Conservation (phyloP, 2,329 filamentous ascomycete species). For the Sporothrix dimorphospora region DNA sequence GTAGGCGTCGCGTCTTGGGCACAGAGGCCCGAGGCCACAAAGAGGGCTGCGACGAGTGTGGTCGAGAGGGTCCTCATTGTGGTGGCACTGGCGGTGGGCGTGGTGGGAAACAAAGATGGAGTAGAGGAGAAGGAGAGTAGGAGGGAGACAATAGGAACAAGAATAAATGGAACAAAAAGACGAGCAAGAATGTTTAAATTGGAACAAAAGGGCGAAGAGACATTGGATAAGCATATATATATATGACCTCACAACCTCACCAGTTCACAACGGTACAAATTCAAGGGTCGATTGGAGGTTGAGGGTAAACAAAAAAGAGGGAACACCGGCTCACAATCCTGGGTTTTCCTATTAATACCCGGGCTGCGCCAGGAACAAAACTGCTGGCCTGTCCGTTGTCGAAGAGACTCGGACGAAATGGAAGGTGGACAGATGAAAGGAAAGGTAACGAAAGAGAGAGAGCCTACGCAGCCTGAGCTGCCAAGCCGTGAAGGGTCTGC, state of each 20-base stretch:
- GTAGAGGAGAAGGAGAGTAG: too few relatives aligned
- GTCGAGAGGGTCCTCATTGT: slow-evolving; percentile 21
- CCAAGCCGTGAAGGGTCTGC: neutral
- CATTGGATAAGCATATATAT: slow-evolving; percentile 7
- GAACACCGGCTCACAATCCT: neutral
- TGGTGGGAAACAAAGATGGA: neutral
- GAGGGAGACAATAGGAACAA: neutral
- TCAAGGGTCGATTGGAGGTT: neutral
- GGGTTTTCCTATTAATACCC: neutral
- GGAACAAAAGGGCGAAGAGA: neutral
- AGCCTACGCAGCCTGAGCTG: neutral
- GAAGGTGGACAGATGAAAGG: neutral
- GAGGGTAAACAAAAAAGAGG: neutral
- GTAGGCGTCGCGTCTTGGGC: slow-evolving; percentile 2
- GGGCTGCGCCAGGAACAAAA: neutral
- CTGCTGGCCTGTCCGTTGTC: neutral
- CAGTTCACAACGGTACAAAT: neutral
- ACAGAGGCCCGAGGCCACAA: slow-evolving; percentile 21
- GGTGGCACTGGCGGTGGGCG: neutral
- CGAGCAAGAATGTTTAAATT: neutral
- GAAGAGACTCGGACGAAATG: neutral
- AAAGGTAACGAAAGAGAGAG: neutral
- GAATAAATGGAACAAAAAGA: too few relatives aligned
- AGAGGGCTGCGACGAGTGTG: neutral
- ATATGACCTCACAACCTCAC: neutral